These are phyloP conservation scores for Endotrypanum monterogeii DNA, from an alignment of 208 protist genomes.

Conservation along the genomic window DNA sequence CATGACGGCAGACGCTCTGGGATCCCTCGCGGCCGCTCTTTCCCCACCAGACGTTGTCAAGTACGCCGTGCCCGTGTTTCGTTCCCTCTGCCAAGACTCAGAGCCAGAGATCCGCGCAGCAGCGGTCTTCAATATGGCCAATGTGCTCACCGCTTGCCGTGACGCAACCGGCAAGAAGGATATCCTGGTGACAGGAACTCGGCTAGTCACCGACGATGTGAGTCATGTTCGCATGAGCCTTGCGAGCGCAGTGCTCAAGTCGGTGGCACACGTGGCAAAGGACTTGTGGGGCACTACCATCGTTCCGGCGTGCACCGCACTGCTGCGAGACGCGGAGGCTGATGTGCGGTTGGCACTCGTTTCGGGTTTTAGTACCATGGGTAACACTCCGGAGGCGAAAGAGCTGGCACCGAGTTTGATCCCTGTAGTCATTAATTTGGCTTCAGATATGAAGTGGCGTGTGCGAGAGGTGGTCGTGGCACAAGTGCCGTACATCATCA, in stretches of 20 bases:
- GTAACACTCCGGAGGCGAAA: slow-evolving; percentile 79
- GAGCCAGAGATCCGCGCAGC: slow-evolving; percentile 88
- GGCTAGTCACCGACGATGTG: slow-evolving; percentile 70
- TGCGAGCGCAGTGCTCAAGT: slow-evolving; percentile 83
- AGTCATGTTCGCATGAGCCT: slow-evolving; percentile 86
- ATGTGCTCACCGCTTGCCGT: slow-evolving; percentile 58
- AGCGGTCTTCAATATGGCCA: slow-evolving; percentile 82
- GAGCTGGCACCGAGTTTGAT: slow-evolving; percentile 86
- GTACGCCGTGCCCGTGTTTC: slow-evolving; percentile 74
- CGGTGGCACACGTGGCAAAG: slow-evolving; percentile 68
- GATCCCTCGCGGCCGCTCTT: slow-evolving; percentile 59
- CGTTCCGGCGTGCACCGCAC: slow-evolving; percentile 75
- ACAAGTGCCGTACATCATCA: slow-evolving; percentile 86
- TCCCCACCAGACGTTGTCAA: slow-evolving; percentile 63
- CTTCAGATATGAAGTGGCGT: slow-evolving; percentile 85
- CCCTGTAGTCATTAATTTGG: slow-evolving; percentile 79
- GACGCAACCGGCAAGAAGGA: slow-evolving; percentile 68
- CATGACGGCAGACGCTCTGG: slow-evolving; percentile 97
- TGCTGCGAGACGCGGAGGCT: slow-evolving; percentile 78
- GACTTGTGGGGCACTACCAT: slow-evolving; percentile 78
- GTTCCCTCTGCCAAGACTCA: slow-evolving; percentile 73
- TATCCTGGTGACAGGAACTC: slow-evolving; percentile 70
- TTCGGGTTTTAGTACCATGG: slow-evolving; percentile 86
- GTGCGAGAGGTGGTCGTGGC: slow-evolving; percentile 85
- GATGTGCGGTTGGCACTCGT: slow-evolving; percentile 87